Conservation (phyloP, 805 yeast species). For the Kluyveromyces lactis region DNA sequence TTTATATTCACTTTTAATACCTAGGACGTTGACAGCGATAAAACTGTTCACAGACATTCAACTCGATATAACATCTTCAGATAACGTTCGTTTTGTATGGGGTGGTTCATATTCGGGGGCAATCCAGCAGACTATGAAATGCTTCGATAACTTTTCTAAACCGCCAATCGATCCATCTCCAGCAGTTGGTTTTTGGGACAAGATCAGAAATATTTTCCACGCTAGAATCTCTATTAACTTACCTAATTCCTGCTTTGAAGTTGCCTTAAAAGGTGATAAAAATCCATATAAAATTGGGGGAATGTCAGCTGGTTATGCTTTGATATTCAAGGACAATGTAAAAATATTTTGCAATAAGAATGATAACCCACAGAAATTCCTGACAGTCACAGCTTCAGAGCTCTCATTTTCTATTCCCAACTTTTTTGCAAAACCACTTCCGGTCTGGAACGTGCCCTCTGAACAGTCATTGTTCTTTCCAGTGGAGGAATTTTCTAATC, state of each 20-base stretch:
- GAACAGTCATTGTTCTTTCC: slow-evolving; percentile 39
- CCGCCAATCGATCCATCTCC: slow-evolving; percentile 85
- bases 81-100: slow-evolving; percentile 69
- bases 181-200: slow-evolving; percentile 91
- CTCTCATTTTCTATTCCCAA: slow-evolving; percentile 72
- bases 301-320: slow-evolving; percentile 64
- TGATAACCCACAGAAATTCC: slow-evolving; percentile 60
- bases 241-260: slow-evolving; percentile 43
- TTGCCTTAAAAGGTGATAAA: slow-evolving; percentile 63
- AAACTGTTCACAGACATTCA: slow-evolving; percentile 59
- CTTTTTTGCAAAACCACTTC: slow-evolving; percentile 44
- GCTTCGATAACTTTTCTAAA: slow-evolving; percentile 76
- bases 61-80: slow-evolving; percentile 44
- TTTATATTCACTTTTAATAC: slow-evolving; percentile 52
- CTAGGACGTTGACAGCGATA: slow-evolving; percentile 68
- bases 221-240: slow-evolving; percentile 53
- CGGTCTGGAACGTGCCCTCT: slow-evolving; percentile 53
- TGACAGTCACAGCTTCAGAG: slow-evolving; percentile 52
- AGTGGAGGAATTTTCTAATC: slow-evolving; percentile 30
- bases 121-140: slow-evolving; percentile 67
- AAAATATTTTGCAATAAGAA: slow-evolving; percentile 52
- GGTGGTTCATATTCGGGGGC: slow-evolving; percentile 81
- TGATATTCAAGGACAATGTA: slow-evolving; percentile 62
- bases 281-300: slow-evolving; percentile 71
- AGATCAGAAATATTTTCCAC: slow-evolving; percentile 66